Conservation (phyloP, 2,329 filamentous ascomycete genomes). For the Paecilomyces formosus region DNA sequence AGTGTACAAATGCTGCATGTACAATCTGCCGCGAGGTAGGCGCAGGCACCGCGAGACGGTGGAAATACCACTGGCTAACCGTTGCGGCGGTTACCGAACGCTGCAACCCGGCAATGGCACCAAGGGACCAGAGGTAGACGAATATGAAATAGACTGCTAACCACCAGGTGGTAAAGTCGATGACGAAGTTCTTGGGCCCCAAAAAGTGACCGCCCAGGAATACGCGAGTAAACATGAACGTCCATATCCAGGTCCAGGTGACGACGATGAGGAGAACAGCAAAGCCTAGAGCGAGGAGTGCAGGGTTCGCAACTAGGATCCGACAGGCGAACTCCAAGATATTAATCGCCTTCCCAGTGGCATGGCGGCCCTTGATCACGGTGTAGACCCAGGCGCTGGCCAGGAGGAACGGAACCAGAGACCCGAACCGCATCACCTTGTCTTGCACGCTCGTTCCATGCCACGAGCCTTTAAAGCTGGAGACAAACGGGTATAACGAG, state of each 20-base stretch:
- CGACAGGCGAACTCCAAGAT: slow-evolving; percentile 89
- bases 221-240: slow-evolving; percentile 90
- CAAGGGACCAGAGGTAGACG: slow-evolving; percentile 92
- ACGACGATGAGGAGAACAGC: slow-evolving; percentile 68
- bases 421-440: slow-evolving; percentile 77
- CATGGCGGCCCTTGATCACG: slow-evolving; percentile 70
- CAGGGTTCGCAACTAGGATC: slow-evolving; percentile 77
- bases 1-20: slow-evolving; percentile 71
- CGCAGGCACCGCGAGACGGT: slow-evolving; percentile 72
- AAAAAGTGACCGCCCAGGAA: slow-evolving; percentile 88
- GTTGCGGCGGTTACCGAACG: slow-evolving; percentile 88
- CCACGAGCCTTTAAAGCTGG: slow-evolving; percentile 73
- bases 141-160: slow-evolving; percentile 85
- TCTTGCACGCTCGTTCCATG: slow-evolving; percentile 79
- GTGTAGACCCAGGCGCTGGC: slow-evolving; percentile 77
- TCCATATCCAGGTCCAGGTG: slow-evolving; percentile 90
- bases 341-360: slow-evolving; percentile 72
- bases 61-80: slow-evolving; percentile 98
- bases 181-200: slow-evolving; percentile 58
- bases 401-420: slow-evolving; percentile 65
- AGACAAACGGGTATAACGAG: slow-evolving; percentile 82
- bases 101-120: slow-evolving; percentile 80
- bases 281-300: slow-evolving; percentile 76
- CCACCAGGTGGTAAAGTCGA: slow-evolving; percentile 89
- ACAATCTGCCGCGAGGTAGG: slow-evolving; percentile 76